phyloP scores from a whole-genome alignment of 2,329 filamentous ascomycete species.

The Aspergillus versicolor region DNA sequence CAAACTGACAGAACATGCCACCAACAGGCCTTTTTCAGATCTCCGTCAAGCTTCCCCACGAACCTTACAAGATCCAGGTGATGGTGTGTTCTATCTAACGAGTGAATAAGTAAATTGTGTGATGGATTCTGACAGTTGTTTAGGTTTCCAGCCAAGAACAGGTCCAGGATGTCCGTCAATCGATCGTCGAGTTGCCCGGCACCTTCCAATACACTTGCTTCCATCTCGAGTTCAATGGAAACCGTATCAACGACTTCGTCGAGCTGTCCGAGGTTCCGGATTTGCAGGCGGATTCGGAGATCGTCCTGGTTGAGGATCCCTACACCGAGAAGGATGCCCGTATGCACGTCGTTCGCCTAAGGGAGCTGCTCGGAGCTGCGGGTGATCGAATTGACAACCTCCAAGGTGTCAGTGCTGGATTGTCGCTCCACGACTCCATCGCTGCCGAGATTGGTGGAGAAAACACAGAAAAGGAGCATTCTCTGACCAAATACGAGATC shows the following conservation, averaged over 20 bases:
- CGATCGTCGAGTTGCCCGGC: conserved; percentile 86
- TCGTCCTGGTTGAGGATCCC: conserved; percentile 84
- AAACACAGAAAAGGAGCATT: conserved; percentile 48
- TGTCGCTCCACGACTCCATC: conserved; percentile 83
- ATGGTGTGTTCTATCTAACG: conserved; percentile 60
- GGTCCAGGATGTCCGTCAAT: conserved; percentile 94
- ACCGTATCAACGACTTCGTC: conserved; percentile 92
- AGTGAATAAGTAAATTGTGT: conserved; percentile 18
- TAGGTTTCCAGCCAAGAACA: conserved; percentile 92
- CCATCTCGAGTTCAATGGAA: conserved; percentile 86
- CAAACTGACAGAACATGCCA: background rate
- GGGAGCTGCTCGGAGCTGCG: conserved; percentile 89
- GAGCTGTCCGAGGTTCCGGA: conserved; percentile 86
- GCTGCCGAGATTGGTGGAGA: conserved; percentile 46
- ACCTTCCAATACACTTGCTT: conserved; percentile 99
- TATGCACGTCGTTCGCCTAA: conserved; percentile 85
- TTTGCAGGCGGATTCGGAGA: conserved; percentile 72
- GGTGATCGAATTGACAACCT: conserved; percentile 84
- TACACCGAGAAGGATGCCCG: conserved; percentile 98
- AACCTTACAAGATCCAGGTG: conserved; percentile 75
- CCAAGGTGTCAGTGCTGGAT: conserved; percentile 79
- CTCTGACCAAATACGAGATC: conserved; percentile 75
- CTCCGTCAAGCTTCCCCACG: conserved; percentile 78
- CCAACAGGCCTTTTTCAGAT: conserved; percentile 62
- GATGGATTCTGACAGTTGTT: conserved; percentile 11